Evolutionary conservation across 2,329 filamentous ascomycete species (phyloP).

Genomic region (Aspergillus pseudoterreus): DNA sequence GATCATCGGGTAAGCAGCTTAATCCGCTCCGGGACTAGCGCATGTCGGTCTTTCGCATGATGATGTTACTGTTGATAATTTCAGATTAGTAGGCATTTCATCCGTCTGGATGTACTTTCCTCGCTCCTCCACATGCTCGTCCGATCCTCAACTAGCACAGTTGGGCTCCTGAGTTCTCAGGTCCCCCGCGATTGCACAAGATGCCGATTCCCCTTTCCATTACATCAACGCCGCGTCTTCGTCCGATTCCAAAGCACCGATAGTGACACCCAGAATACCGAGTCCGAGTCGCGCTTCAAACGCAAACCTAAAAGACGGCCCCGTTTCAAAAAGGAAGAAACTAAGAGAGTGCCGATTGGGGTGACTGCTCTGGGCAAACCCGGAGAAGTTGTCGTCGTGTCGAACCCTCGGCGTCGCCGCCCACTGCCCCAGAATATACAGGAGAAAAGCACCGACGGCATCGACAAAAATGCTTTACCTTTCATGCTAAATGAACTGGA

Average conservation of each 20-base stretch:
- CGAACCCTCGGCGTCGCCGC: conserved; percentile 20
- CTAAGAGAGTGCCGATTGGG: conserved; percentile 22
- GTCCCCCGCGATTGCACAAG: conserved; percentile 9
- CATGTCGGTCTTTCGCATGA: neutral
- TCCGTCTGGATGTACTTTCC: neutral
- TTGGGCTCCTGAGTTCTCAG: conserved; percentile 20
- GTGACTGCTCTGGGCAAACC: conserved; percentile 35
- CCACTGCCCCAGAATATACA: neutral
- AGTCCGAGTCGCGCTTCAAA: conserved; percentile 2
- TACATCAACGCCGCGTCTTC: conserved; percentile 12
- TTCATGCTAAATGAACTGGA: conserved; percentile 26
- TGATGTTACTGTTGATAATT: neutral
- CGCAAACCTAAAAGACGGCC: conserved; percentile 3
- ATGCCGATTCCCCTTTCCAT: conserved; percentile 1
- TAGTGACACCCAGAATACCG: conserved; percentile 4
- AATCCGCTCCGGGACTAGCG: conserved; percentile 7
- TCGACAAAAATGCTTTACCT: conserved; percentile 13
- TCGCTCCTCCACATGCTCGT: conserved; percentile 23
- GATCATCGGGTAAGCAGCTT: neutral
- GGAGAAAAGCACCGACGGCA: conserved; percentile 5
- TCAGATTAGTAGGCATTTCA: neutral
- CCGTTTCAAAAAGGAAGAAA: neutral
- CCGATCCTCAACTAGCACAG: conserved; percentile 17
- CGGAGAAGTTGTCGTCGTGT: conserved; percentile 35
- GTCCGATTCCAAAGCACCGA: conserved; percentile 19